phyloP scores from a whole-genome alignment of 805 yeast genomes.

The Candida orba region DNA sequence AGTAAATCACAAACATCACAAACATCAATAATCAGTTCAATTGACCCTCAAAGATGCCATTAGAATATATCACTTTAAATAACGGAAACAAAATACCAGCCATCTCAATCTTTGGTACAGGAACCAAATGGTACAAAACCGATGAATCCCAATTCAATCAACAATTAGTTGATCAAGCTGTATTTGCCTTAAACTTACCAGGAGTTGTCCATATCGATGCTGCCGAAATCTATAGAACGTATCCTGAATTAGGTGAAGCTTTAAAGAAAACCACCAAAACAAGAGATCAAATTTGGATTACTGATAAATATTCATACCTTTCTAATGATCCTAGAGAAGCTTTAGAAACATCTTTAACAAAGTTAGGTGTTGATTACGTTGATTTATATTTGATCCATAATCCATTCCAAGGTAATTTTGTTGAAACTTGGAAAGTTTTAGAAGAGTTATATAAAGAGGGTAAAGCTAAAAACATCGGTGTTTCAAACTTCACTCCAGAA shows the following conservation, averaged over 20 bases:
- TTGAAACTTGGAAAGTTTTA: conserved; percentile 45
- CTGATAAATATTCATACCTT: conserved; percentile 41
- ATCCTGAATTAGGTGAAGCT: conserved; percentile 46
- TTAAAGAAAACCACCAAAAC: conserved; percentile 32
- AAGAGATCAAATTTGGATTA: conserved; percentile 46
- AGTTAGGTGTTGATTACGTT: conserved; percentile 37
- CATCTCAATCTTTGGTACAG: conserved; percentile 50
- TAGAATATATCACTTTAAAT: conserved; percentile 18
- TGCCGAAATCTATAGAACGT: conserved; percentile 51
- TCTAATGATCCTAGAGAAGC: conserved; percentile 35
- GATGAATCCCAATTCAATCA: conserved; percentile 24
- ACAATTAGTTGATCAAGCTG: conserved; percentile 26
- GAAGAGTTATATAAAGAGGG: conserved; percentile 45
- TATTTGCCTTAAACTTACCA: conserved; percentile 28
- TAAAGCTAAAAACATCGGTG: conserved; percentile 50
- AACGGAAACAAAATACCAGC: conserved; percentile 38
- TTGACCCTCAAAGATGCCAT: background rate
- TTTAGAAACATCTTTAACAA: conserved; percentile 31
- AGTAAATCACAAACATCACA: too few species aligned
- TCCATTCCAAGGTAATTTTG: conserved; percentile 35
- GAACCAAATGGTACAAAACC: conserved; percentile 47
- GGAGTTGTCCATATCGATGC: conserved; percentile 53
- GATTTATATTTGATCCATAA: conserved; percentile 47
- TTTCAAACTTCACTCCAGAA: conserved; percentile 48
- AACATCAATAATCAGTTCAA: too few species aligned